Percentiles rank a stretch among this genome's conserved stretches.
Evolutionary conservation across 495 filamentous ascomycete genomes (phyloP).

Genomic region (Aspergillus baeticus): DNA sequence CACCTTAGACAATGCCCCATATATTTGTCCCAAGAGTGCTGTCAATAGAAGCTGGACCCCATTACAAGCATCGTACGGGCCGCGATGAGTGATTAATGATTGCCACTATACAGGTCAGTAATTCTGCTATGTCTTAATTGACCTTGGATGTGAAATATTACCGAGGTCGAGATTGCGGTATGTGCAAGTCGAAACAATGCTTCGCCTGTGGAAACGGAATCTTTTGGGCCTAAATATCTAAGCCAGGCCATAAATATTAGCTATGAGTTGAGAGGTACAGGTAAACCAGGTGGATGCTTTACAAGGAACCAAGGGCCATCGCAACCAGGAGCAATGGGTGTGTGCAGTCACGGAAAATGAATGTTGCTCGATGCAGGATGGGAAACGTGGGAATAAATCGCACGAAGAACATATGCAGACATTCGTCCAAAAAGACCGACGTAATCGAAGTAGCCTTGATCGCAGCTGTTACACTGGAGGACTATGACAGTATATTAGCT

Average conservation of each 20-base stretch:
- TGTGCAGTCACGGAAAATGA: constrained; percentile 49
- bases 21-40: constrained; percentile 45
- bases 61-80: constrained; percentile 44
- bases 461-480: constrained; percentile 45
- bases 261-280: too few species aligned
- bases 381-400: constrained; percentile 51
- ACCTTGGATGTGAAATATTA: constrained; percentile 10
- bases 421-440: constrained; percentile 50
- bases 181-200: constrained; percentile 48
- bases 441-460: constrained; percentile 47
- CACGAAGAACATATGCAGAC: constrained; percentile 51
- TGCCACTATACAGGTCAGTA: constrained; percentile 36
- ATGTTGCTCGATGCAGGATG: constrained; percentile 47
- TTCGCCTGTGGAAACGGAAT: constrained; percentile 47
- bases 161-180: constrained; percentile 47
- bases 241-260: too few species aligned
- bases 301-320: constrained; percentile 50
- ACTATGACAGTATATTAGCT: constrained; percentile 22
- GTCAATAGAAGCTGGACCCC: constrained; percentile 50
- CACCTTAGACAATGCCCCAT: constrained; percentile 46
- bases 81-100: constrained; percentile 45
- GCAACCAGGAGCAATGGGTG: constrained; percentile 47
- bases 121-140: background rate
- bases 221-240: constrained; percentile 39
- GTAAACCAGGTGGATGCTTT: too few species aligned